A percentile compares a stretch with the other conserved stretches of the same genome.
Conservation (phyloP, 2,329 filamentous ascomycete genomes). For the Raffaelea albimanens region DNA sequence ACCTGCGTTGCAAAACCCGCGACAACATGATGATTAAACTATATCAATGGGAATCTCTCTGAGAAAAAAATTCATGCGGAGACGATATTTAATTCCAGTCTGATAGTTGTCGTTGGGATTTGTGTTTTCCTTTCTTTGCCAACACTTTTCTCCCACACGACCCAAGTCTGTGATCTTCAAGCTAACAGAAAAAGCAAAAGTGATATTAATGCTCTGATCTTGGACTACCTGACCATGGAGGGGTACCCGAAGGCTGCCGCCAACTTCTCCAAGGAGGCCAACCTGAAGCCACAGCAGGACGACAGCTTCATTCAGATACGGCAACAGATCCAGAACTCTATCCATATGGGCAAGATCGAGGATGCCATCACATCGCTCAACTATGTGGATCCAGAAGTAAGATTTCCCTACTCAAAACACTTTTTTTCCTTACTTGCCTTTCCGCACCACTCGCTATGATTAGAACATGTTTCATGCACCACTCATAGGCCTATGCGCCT, state of each 20-base stretch:
- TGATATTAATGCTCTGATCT: slow-evolving; percentile 88
- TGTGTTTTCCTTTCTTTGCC: slow-evolving; percentile 10
- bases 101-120: slow-evolving; percentile 12
- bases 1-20: slow-evolving; percentile 6
- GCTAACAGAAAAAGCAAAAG: slow-evolving; percentile 34
- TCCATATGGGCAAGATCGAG: slow-evolving; percentile 79
- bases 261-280: slow-evolving; percentile 90
- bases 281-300: slow-evolving; percentile 66
- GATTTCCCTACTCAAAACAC: slow-evolving; percentile 21
- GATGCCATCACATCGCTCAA: slow-evolving; percentile 80
- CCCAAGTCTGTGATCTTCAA: neutral
- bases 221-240: slow-evolving; percentile 95
- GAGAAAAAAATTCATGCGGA: slow-evolving; percentile 85
- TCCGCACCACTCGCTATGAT: slow-evolving; percentile 60
- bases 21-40: slow-evolving; percentile 63
- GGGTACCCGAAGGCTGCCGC: slow-evolving; percentile 88
- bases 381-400: slow-evolving; percentile 82
- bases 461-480: slow-evolving; percentile 99
- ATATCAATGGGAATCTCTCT: slow-evolving; percentile 99
- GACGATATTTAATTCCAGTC: slow-evolving; percentile 58
- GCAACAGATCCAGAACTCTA: slow-evolving; percentile 74
- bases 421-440: neutral
- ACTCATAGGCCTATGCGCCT: slow-evolving; percentile 85
- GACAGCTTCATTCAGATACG: slow-evolving; percentile 65
- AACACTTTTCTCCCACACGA: slow-evolving; percentile 11